Conservation (phyloP, 352 stramenopile species). For the Phytophthora chlamydospora region DNA sequence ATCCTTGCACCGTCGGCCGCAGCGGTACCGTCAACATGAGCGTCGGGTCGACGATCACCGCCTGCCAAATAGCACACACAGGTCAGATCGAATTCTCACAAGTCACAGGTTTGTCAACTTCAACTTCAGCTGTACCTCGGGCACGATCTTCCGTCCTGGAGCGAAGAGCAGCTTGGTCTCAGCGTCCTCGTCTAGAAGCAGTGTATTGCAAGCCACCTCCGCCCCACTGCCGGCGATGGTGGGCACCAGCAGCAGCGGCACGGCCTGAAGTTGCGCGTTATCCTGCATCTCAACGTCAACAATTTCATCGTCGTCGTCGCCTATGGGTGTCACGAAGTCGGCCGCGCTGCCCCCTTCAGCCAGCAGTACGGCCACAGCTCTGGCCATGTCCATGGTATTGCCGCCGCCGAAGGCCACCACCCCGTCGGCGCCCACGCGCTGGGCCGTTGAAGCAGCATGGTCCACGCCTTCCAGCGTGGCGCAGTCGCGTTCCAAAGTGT, state of each 20-base stretch:
- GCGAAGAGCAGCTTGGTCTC: slow-evolving; percentile 66
- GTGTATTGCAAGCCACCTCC: slow-evolving; percentile 53
- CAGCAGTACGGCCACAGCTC: slow-evolving; percentile 60
- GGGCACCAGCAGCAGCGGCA: slow-evolving; percentile 63
- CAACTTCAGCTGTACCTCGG: slow-evolving; percentile 38
- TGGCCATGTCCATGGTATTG: slow-evolving; percentile 65
- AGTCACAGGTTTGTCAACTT: slow-evolving; percentile 17
- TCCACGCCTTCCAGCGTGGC: slow-evolving; percentile 64
- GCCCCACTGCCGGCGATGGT: slow-evolving; percentile 62
- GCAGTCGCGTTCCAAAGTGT: slow-evolving; percentile 73
- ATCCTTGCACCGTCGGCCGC: slow-evolving; percentile 56
- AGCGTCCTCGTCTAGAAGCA: slow-evolving; percentile 71
- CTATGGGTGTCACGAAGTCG: slow-evolving; percentile 30
- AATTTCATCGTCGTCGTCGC: slow-evolving; percentile 18
- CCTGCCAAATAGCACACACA: slow-evolving; percentile 32
- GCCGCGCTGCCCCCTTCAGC: slow-evolving; percentile 47
- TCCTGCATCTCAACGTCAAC: slow-evolving; percentile 25
- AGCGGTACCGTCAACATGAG: slow-evolving; percentile 70
- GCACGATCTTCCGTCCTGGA: slow-evolving; percentile 41
- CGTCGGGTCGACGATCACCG: slow-evolving; percentile 71
- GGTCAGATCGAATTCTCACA: slow-evolving; percentile 14
- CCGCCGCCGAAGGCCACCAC: slow-evolving; percentile 76
- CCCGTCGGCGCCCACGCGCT: slow-evolving; percentile 68
- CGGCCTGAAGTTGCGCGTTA: slow-evolving; percentile 15
- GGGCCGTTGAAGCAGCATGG: slow-evolving; percentile 53